Conservation (phyloP, 208 protist genomes). For the Crithidia brevicula region DNA sequence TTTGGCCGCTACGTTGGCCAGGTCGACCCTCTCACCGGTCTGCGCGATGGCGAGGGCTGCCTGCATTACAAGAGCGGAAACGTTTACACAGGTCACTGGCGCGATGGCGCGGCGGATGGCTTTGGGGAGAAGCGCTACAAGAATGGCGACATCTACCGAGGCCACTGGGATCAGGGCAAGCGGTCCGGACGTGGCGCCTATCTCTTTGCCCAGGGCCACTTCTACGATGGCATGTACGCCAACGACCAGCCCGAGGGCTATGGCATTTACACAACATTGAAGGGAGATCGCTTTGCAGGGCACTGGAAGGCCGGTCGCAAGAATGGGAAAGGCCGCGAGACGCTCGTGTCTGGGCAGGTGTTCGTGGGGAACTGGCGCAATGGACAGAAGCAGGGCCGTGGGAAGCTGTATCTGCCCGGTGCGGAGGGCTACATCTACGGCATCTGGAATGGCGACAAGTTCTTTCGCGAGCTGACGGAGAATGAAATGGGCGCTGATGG, state of each 20-base stretch:
- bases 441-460: constrained; percentile 71
- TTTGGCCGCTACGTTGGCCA: constrained; percentile 69
- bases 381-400: constrained; percentile 68
- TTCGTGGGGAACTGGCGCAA: constrained; percentile 70
- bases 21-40: constrained; percentile 49
- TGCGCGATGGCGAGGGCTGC: constrained; percentile 67
- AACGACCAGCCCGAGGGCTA: constrained; percentile 65
- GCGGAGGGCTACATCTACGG: constrained; percentile 51
- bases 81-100: constrained; percentile 81
- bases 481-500: constrained; percentile 44
- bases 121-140: constrained; percentile 75
- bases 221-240: constrained; percentile 82
- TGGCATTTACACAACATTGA: constrained; percentile 63
- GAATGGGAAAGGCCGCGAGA: constrained; percentile 69
- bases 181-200: constrained; percentile 68
- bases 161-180: constrained; percentile 61
- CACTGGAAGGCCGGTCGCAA: constrained; percentile 60
- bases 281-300: constrained; percentile 69
- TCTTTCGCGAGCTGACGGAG: constrained; percentile 67
- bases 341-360: constrained; percentile 59
- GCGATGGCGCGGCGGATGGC: constrained; percentile 57
- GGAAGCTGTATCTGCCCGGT: constrained; percentile 58
- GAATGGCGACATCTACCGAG: constrained; percentile 82
- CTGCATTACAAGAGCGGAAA: constrained; percentile 76
- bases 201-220: constrained; percentile 58